Evolutionary conservation across 2,329 filamentous ascomycete species (phyloP), one percentile per base, ranked within the genome.

Genomic region (Calonectria hawksworthii): DNA sequence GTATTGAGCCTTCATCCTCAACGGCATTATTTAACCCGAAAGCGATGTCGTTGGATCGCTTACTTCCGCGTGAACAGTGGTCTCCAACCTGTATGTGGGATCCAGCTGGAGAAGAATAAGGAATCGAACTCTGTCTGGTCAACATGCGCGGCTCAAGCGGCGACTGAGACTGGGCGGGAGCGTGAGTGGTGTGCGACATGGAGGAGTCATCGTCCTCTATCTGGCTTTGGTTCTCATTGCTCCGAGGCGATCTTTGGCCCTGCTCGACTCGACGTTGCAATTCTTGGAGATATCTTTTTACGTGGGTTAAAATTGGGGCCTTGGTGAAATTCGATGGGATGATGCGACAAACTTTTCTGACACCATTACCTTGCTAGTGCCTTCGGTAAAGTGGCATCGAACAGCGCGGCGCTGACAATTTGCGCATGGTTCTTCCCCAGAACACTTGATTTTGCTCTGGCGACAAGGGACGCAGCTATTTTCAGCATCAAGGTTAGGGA

Each of bases 371-470:
- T 81, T 84, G 41, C 73, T 78, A 5, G 77, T 77, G 1, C 73
- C 78, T 8, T 84, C 83, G 4, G 78, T 75, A 44, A 85, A 86
- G 7, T 72, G 81, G 65, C 85, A 86, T 30, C 75, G 75, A 1
- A 84, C 68, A 1, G 72, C 59, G 0, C 83, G 83, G 8, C 83
- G 79, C 44, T 80, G 79, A 52, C 83, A 84, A 11, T 83, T 84
- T 32, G 77, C 73, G 47, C 83, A 84, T 7, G 83, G 83, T 10
- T 84, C 78, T 6, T 80, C 73, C n/a, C 83, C 83, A 2, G 83
- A 83, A 28, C 83, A 84, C 76, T 84, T 84, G 36, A 84, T 83
- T 74, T 84, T 84, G 72, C 83, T 83, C 36, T 83, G 81, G 8
- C 83, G 82, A 65, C 83, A 84, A 2, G 80, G 72, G 64, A 81